Evolutionary conservation across 208 protist genomes (phyloP).

Genomic region (Porcisia deanei): DNA sequence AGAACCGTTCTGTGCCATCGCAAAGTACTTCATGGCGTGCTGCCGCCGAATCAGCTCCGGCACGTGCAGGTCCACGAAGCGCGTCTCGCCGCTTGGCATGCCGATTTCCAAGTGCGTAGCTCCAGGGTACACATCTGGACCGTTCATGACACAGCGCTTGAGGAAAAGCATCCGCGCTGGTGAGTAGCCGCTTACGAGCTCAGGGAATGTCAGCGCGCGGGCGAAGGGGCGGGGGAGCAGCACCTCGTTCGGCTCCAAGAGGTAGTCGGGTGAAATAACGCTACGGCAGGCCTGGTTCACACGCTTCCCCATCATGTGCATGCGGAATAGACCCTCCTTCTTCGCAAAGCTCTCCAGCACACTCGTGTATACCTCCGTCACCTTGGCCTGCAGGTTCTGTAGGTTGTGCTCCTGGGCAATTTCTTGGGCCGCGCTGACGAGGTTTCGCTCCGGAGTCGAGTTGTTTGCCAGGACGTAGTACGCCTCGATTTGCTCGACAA

Average conservation of each 20-base stretch:
- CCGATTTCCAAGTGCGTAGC: slow-evolving; percentile 95
- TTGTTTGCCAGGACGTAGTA: slow-evolving; percentile 76
- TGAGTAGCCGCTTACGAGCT: slow-evolving; percentile 85
- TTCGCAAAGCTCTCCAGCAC: slow-evolving; percentile 96
- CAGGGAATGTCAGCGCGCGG: slow-evolving; percentile 95
- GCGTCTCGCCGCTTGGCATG: slow-evolving; percentile 66
- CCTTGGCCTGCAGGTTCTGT: slow-evolving; percentile 82
- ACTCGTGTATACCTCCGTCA: slow-evolving; percentile 77
- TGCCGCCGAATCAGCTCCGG: slow-evolving; percentile 73
- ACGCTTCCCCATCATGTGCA: slow-evolving; percentile 99
- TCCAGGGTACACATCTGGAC: slow-evolving; percentile 97
- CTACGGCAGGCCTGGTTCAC: slow-evolving; percentile 99
- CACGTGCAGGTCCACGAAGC: slow-evolving; percentile 81
- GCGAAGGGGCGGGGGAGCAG: slow-evolving; percentile 94
- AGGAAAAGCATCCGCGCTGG: slow-evolving; percentile 87
- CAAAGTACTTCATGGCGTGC: slow-evolving; percentile 81
- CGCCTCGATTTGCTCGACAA: slow-evolving; percentile 82
- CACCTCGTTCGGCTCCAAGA: slow-evolving; percentile 97
- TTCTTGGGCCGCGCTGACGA: slow-evolving; percentile 49
- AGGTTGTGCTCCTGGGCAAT: slow-evolving; percentile 85
- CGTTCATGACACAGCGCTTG: slow-evolving; percentile 97
- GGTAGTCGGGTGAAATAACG: slow-evolving; percentile 99
- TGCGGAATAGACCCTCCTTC: slow-evolving; percentile 99
- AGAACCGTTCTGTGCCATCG: slow-evolving; percentile 66
- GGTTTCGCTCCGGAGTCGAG: slow-evolving; percentile 52